Evolutionary conservation across 73 alveolate species (phyloP), one percentile per base, ranked within the genome.

Genomic region (Paramecium octaurelia): DNA sequence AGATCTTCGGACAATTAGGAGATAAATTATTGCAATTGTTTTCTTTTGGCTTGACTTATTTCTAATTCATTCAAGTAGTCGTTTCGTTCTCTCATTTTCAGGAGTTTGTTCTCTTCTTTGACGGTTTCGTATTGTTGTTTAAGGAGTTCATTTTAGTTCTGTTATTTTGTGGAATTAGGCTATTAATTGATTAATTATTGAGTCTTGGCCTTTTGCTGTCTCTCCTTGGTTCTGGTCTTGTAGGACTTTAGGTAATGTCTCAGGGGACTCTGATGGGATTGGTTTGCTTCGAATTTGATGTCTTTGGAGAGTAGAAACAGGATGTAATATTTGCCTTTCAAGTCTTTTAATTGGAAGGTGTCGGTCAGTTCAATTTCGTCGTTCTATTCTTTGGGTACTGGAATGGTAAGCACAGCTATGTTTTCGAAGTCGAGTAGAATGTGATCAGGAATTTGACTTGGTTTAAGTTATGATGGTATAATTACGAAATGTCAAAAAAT

Each of bases 201-300:
- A n/a, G 60, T 73, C 12, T 73, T 36, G 14, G n/a, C 12, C 31
- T 73, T 73, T 18, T 73, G 18, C 40, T 73, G 8, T 73, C 87
- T 73, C 10, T 73, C 87, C 20, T 73, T 73, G 6, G 57, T 73
- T 73, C 87, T 73, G 14, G 60, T 35, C 40, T 36, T 31, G 6
- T 73, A 73, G 4, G 87, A 73, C 8, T 31, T 73, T 73, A 73
- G 20, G 38, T 73, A 73, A 73, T 73, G 87, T 40, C 87, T 73
- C 11, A 73, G 38, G 3, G 87, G 87, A 73, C 60, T 35, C 40
- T 12, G 38, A 21, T 73, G 59, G 10, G 87, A 35, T 73, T 73
- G 38, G n/a, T 36, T n/a, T 2, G 40, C 23, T 38, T 73, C 87
- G 20, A 73, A 73, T 38, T 73, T 36, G n/a, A 73, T 40, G n/a